Evolutionary conservation across 2,329 filamentous ascomycete genomes (phyloP).

Genomic region (Gaeumannomyces tritici): DNA sequence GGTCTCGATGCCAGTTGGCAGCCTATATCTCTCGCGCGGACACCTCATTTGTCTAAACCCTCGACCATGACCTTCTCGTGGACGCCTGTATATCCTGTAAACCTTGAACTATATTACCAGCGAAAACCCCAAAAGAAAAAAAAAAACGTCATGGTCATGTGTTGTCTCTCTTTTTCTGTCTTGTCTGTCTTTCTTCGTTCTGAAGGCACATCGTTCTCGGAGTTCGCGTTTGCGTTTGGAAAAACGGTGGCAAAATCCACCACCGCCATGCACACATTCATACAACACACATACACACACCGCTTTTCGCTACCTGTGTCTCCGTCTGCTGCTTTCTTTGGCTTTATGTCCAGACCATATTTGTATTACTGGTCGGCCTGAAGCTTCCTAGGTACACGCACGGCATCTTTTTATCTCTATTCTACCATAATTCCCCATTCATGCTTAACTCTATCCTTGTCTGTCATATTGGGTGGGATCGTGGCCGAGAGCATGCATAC

Average conservation of each 20-base stretch:
- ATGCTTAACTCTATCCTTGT: neutral
- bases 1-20: neutral
- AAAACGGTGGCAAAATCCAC: neutral
- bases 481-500: neutral
- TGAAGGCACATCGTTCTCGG: neutral
- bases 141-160: neutral
- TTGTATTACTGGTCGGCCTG: neutral
- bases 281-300: neutral
- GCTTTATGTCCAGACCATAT: neutral
- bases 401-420: neutral
- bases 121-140: neutral
- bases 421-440: neutral
- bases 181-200: too few relatives aligned
- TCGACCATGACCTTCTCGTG: neutral
- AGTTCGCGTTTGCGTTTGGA: neutral
- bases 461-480: neutral
- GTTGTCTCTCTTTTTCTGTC: neutral
- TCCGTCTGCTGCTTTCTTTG: neutral
- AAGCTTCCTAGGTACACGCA: neutral
- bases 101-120: neutral
- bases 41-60: neutral
- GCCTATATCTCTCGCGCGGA: neutral
- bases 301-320: neutral
- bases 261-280: neutral
- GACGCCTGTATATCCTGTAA: neutral